A percentile compares a stretch with the other conserved stretches of the same genome.
phyloP scores from a whole-genome alignment of 306 rosid genomes.

The Vigna radiata region DNA sequence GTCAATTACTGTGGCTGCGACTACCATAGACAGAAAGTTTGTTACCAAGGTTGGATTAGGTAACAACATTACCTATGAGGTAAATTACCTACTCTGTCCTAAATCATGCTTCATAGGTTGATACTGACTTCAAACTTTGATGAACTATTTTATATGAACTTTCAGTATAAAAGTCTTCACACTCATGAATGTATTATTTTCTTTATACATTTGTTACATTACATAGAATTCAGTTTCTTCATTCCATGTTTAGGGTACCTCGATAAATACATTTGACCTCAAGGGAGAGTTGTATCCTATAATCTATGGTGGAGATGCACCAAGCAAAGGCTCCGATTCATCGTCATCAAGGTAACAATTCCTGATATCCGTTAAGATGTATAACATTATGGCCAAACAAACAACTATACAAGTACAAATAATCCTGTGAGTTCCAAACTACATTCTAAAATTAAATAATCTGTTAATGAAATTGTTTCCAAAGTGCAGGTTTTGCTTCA shows the following conservation, averaged over 20 bases:
- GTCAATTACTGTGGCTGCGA: constrained; percentile 61
- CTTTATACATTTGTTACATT: background rate
- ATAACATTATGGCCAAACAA: background rate
- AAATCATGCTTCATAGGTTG: background rate
- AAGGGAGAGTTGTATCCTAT: constrained; percentile 36
- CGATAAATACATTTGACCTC: constrained; percentile 48
- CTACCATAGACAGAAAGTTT: constrained; percentile 58
- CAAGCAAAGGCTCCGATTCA: constrained; percentile 8
- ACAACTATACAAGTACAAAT: background rate
- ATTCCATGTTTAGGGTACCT: constrained; percentile 42
- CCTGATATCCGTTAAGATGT: background rate
- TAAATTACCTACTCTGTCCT: constrained; percentile 25
- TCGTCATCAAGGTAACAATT: constrained; percentile 40
- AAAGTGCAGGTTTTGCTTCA: constrained; percentile 22
- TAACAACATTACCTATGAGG: constrained; percentile 46
- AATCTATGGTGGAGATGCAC: constrained; percentile 46
- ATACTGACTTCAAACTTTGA: background rate
- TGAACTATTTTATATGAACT: background rate
- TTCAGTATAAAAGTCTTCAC: background rate
- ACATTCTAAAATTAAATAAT: background rate
- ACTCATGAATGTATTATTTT: background rate
- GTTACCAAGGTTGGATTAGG: constrained; percentile 54
- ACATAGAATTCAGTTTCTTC: background rate
- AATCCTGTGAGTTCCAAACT: background rate
- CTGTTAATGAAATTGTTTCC: background rate